Base-by-base conservation (phyloP, 371 early-diverging fungal genomes). In the Thermomucor indicae-seudaticae region DNA sequence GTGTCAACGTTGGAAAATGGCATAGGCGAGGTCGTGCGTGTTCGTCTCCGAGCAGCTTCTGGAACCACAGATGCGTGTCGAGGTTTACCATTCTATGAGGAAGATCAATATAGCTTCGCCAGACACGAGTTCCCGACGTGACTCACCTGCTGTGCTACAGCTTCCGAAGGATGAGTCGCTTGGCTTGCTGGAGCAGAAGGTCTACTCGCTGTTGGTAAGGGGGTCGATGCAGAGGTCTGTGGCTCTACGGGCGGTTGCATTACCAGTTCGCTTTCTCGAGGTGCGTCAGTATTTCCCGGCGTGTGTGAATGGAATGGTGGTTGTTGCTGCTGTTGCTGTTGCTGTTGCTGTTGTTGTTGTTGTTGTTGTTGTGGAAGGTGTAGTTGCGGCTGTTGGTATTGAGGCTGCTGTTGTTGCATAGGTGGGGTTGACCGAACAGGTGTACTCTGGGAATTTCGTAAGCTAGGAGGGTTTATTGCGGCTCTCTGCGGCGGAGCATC, bases 11-110 rank as follows among this genome's bases (percentile, higher is more conserved):
- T 65, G 19, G 54, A 27, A 40, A 62, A 49, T 17, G 68, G 60
- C 47, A 66, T 54, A 14, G 72, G 75, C 1, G 75, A 65, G 0
- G 60, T 66, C 17, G 69, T 65, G 2, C 75, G 55, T 32, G 71
- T 69, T 14, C 75, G 71, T 30, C 75, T 59, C 42, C 69, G 62
- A 6, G 65, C 75, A 16, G 75, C 75, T 43, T 75, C 75, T 17
- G 75, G 75, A 1, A 74, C 66, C 25, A 68, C 57, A 7, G 72
- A 72, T 14, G 63, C 67, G 43, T 72, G 73, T 16, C 77, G 54
- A 12, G 68, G 70, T 32, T 70, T 72, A 55, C 67, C 53, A 3
- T 29, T n/a, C 22, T 19, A 10, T 14, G 4, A 22, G 14, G 14
- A 27, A 37, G 3, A 37, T n/a, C n/a, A n/a, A n/a, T n/a, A n/a